Evolutionary conservation across 257 asterid species (phyloP).

Genomic region (Nyctanthes arbortristis): DNA sequence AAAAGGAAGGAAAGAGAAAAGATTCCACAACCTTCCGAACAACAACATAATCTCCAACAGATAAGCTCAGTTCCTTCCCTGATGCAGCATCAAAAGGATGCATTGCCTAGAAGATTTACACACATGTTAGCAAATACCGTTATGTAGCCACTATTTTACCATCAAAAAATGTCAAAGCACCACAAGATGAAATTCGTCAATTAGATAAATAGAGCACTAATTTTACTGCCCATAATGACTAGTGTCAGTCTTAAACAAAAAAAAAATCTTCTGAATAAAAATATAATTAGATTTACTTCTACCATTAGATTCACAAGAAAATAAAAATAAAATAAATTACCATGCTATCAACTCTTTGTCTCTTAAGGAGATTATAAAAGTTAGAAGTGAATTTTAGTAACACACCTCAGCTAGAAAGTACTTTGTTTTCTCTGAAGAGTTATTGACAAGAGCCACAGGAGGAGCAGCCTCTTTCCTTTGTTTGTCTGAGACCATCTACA

Average conservation of each 20-base stretch:
- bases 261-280: neutral
- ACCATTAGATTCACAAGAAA: slow-evolving; percentile 7
- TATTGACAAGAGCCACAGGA: slow-evolving; percentile 57
- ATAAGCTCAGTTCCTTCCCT: slow-evolving; percentile 83
- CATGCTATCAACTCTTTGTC: neutral
- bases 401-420: slow-evolving; percentile 93
- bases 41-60: slow-evolving; percentile 80
- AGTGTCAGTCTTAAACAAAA: neutral
- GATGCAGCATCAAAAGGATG: slow-evolving; percentile 81
- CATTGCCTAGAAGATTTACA: slow-evolving; percentile 44
- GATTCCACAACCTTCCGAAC: slow-evolving; percentile 65
- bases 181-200: neutral
- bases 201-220: no score
- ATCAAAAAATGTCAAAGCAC: neutral
- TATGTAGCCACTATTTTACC: slow-evolving; percentile 5
- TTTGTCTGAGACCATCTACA: slow-evolving; percentile 87
- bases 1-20: slow-evolving; percentile 5
- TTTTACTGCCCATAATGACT: neutral
- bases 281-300: slow-evolving; percentile 7
- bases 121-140: slow-evolving; percentile 3
- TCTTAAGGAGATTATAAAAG: neutral
- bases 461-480: slow-evolving; percentile 99
- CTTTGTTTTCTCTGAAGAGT: slow-evolving; percentile 67
- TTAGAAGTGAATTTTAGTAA: slow-evolving; percentile 1
- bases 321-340: neutral